Evolutionary conservation across 129 eudicot species (phyloP).

Genomic region (Cynara cardunculus): DNA sequence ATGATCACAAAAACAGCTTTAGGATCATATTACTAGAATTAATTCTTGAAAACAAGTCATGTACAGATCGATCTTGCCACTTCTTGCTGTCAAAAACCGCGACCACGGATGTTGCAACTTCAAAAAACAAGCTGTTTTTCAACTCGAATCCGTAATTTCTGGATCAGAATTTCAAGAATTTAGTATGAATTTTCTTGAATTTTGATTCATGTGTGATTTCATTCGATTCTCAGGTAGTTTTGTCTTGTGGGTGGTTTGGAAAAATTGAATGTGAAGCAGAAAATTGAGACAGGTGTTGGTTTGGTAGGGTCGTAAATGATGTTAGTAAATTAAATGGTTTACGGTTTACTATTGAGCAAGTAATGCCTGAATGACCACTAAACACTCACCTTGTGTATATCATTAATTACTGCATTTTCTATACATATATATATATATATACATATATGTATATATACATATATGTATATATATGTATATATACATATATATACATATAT

Average conservation of each 20-base stretch:
- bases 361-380: conserved; percentile 24
- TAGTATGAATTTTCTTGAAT: conserved; percentile 15
- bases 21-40: background rate
- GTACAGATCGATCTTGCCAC: conserved; percentile 27
- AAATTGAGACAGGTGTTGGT: conserved; percentile 26
- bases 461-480: too few species aligned
- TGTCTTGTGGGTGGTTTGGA: conserved; percentile 30
- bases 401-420: conserved; percentile 1
- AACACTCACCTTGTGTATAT: background rate
- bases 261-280: conserved; percentile 29
- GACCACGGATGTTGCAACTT: background rate
- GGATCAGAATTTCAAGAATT: conserved; percentile 8
- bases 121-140: background rate
- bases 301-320: conserved; percentile 24
- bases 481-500: too few species aligned
- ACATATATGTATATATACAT: too few species aligned
- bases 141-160: background rate
- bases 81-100: background rate
- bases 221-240: conserved; percentile 29
- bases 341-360: conserved; percentile 13
- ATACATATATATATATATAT: background rate
- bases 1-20: background rate
- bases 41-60: conserved; percentile 18
- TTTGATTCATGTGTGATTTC: conserved; percentile 15
- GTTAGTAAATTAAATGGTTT: conserved; percentile 13